These are phyloP conservation scores for Syzygium grande DNA, from an alignment of 345 rosid species.

Conservation along the genomic window DNA sequence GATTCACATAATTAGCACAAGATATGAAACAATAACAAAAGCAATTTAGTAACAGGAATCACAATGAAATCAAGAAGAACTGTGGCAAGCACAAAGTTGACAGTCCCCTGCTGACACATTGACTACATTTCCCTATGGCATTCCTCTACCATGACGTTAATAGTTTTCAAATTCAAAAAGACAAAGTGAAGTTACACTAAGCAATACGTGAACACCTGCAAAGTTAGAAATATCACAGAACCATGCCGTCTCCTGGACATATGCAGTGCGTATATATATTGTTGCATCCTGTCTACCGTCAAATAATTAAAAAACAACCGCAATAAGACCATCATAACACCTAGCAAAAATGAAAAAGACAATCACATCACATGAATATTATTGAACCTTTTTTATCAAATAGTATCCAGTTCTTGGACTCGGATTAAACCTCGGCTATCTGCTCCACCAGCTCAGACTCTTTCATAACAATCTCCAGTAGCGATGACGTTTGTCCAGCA, in stretches of 20 bases:
- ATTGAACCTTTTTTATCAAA: constrained; percentile 40
- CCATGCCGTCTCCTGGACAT: background rate
- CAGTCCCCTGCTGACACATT: background rate
- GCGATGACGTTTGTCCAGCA: constrained; percentile 30
- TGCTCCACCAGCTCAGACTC: constrained; percentile 86
- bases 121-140: background rate
- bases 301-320: background rate
- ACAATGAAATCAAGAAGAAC: background rate
- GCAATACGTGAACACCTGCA: background rate
- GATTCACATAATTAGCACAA: background rate
- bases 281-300: background rate
- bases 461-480: constrained; percentile 47
- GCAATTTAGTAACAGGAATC: background rate
- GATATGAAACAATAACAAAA: background rate
- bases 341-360: background rate
- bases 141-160: background rate
- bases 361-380: background rate
- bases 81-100: background rate
- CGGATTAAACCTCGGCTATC: constrained; percentile 78
- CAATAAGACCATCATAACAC: background rate
- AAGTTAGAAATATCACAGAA: background rate
- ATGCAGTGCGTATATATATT: background rate
- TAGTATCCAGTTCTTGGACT: constrained; percentile 34
- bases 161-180: background rate
- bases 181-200: background rate